Conservation (phyloP, 257 asterid genomes). For the Gardenia jasminoides region DNA sequence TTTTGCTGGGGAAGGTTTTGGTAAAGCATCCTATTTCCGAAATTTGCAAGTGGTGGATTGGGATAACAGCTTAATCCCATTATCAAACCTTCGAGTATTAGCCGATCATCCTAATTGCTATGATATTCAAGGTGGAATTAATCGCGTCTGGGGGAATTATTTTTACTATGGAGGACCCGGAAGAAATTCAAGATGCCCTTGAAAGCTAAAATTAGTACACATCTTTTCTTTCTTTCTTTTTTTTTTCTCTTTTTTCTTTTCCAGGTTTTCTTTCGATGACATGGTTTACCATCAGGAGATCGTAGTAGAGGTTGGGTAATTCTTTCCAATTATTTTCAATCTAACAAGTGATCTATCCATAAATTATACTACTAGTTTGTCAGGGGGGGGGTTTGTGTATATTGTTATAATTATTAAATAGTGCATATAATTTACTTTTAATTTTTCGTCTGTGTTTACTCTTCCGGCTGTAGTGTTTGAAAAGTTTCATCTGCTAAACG, state of each 20-base stretch:
- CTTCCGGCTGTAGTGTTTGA: not conserved
- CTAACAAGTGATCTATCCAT: slow-evolving; percentile 41
- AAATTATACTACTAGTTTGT: slow-evolving; percentile 21
- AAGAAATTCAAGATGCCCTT: slow-evolving; percentile 47
- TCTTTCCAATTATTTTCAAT: slow-evolving; percentile 40
- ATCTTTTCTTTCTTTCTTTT: not conserved
- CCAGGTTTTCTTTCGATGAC: slow-evolving; percentile 32
- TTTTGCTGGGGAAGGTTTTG: slow-evolving; percentile 52
- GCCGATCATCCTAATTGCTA: slow-evolving; percentile 55
- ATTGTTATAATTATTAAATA: slow-evolving; percentile 39
- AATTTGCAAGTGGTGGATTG: slow-evolving; percentile 53
- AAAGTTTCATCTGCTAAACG: not conserved
- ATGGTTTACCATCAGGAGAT: slow-evolving; percentile 23
- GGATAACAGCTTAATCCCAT: slow-evolving; percentile 49
- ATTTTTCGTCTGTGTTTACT: not conserved
- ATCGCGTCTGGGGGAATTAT: slow-evolving; percentile 52
- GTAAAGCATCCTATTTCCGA: slow-evolving; percentile 50
- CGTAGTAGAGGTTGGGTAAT: slow-evolving; percentile 27
- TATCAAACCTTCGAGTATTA: slow-evolving; percentile 36
- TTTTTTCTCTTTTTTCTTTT: not conserved
- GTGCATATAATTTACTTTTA: slow-evolving; percentile 43
- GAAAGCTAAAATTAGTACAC: slow-evolving; percentile 3
- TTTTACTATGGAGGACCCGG: slow-evolving; percentile 65
- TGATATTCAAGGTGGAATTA: slow-evolving; percentile 44
- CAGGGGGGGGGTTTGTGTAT: slow-evolving; percentile 37